Conservation (phyloP, 78 protist genomes). For the Monosiga brevicollis region DNA sequence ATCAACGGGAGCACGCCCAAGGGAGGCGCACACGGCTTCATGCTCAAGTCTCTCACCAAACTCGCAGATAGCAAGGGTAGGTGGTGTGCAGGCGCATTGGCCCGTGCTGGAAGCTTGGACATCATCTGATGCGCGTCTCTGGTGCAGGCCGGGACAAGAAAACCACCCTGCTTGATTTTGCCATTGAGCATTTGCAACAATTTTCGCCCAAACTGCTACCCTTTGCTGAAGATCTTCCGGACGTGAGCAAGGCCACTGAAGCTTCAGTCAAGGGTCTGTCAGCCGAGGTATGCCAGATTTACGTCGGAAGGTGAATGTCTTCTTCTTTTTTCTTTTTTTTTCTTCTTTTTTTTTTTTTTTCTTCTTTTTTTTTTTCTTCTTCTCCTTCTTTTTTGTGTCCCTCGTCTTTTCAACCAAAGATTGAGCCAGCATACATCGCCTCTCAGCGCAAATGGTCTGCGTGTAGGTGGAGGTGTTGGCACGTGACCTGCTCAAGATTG, state of each 20-base stretch:
- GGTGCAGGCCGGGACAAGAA: neutral
- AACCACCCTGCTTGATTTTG: constrained; percentile 7
- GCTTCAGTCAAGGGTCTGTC: neutral
- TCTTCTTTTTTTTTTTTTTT: no score
- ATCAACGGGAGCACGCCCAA: constrained; percentile 16
- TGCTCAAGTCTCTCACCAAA: constrained; percentile 26
- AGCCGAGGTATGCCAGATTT: neutral
- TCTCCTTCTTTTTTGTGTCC: neutral
- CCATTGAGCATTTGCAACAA: neutral
- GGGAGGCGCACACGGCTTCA: constrained; percentile 30
- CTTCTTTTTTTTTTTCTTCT: no score
- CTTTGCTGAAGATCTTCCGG: neutral
- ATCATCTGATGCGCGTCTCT: no score
- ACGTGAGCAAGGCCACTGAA: neutral
- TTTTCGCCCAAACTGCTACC: neutral
- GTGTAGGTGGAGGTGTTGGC: neutral
- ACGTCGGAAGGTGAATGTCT: neutral
- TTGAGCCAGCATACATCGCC: neutral
- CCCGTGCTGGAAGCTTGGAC: no score
- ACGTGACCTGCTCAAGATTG: neutral
- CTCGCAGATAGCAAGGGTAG: constrained; percentile 22
- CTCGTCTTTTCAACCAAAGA: neutral
- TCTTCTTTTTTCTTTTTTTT: no score
- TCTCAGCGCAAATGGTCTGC: neutral
- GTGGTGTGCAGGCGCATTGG: no score